Percentiles rank a stretch among this genome's conserved stretches.
Conservation (phyloP, 2,329 filamentous ascomycete genomes). For the Scedosporium boydii region DNA sequence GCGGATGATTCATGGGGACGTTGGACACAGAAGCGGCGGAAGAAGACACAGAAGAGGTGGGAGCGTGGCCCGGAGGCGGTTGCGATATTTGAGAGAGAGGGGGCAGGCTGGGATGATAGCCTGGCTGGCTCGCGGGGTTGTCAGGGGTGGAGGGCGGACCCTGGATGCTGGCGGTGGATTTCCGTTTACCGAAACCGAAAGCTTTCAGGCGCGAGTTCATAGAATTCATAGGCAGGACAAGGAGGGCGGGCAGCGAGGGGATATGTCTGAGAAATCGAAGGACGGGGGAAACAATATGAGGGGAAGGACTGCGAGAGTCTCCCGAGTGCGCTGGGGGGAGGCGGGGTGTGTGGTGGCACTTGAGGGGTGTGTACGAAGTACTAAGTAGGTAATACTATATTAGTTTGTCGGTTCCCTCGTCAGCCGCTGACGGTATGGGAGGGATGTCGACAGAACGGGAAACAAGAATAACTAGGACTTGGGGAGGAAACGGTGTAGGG, state of each 20-base stretch:
- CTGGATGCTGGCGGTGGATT: slow-evolving; percentile 54
- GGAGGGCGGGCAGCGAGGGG: slow-evolving; percentile 4
- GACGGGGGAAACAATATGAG: background rate
- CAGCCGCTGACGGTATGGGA: background rate
- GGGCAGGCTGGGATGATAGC: slow-evolving; percentile 1
- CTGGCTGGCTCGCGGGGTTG: slow-evolving; percentile 6
- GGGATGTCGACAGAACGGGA: background rate
- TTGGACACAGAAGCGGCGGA: slow-evolving; percentile 35
- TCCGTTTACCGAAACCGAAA: slow-evolving; percentile 75
- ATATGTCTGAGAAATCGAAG: background rate
- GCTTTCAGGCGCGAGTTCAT: slow-evolving; percentile 71
- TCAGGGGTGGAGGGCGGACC: slow-evolving; percentile 3
- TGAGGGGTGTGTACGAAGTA: background rate
- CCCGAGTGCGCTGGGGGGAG: background rate
- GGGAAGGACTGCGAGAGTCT: background rate
- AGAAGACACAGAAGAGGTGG: slow-evolving; percentile 35
- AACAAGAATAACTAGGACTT: too few relatives aligned
- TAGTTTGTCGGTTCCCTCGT: background rate
- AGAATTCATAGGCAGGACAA: slow-evolving; percentile 52
- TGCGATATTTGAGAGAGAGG: slow-evolving; percentile 33
- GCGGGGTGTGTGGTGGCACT: background rate
- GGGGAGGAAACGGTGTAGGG: too few relatives aligned
- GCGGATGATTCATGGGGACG: slow-evolving; percentile 54
- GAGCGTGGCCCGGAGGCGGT: slow-evolving; percentile 23
- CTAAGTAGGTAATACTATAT: background rate